Percentiles rank a stretch among this genome's conserved stretches.
These are phyloP conservation scores for Phytophthora multivora DNA, from an alignment of 352 stramenopile genomes.

Conservation along the genomic window DNA sequence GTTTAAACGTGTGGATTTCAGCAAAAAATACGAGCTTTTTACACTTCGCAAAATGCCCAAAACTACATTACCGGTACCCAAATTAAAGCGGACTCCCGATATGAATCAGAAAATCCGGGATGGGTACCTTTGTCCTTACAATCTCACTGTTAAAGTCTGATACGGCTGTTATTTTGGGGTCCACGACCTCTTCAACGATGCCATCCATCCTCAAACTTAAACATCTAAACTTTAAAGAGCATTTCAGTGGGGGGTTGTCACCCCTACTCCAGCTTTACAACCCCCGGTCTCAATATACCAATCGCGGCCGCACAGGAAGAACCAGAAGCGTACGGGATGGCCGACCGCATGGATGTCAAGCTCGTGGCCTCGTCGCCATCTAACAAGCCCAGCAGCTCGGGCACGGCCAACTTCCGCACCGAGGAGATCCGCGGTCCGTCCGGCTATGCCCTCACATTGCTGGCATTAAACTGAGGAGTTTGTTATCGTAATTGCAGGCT, in stretches of 20 bases:
- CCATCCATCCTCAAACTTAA: conserved; percentile 10
- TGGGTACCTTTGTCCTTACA: conserved; percentile 22
- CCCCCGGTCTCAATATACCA: conserved; percentile 23
- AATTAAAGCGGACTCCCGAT: background rate
- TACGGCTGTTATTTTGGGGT: conserved; percentile 16
- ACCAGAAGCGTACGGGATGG: conserved; percentile 16
- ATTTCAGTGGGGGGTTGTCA: conserved; percentile 10
- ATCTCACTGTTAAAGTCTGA: conserved; percentile 21
- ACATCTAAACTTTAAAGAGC: background rate
- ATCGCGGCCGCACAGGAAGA: conserved; percentile 22
- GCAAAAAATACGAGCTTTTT: background rate
- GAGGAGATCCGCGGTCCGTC: conserved; percentile 68
- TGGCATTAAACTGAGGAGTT: background rate
- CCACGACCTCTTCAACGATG: conserved; percentile 17
- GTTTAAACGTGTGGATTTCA: background rate
- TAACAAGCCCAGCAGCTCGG: conserved; percentile 50
- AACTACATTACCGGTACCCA: too few relatives aligned
- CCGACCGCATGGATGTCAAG: conserved; percentile 41
- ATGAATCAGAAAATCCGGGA: conserved; percentile 19
- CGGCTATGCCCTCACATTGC: background rate
- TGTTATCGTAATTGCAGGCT: conserved; percentile 52
- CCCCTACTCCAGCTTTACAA: background rate
- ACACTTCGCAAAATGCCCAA: too few relatives aligned
- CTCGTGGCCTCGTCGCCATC: conserved; percentile 49
- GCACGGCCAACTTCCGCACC: conserved; percentile 75